Percentiles rank a stretch among this genome's conserved stretches.
phyloP scores from a whole-genome alignment of 306 rosid genomes.

The Calophaca sinica region DNA sequence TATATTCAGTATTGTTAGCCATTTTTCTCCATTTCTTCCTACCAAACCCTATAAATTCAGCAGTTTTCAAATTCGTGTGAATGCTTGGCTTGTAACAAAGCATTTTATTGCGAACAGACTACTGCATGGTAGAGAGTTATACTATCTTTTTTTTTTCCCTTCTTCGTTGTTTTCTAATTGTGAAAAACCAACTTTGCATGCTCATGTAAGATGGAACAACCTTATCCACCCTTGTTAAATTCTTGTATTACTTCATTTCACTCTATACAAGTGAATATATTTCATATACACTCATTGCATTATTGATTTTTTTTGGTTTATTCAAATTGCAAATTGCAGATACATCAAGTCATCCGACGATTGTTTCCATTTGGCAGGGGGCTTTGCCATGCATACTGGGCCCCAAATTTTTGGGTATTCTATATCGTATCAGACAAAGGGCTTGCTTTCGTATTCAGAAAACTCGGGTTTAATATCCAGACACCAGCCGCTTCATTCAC shows the following conservation, averaged over 20 bases:
- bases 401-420: conserved; percentile 95
- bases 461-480: conserved; percentile 66
- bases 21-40: neutral
- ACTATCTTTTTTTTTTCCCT: neutral
- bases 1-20: neutral
- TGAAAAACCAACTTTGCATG: conserved; percentile 3
- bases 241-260: conserved; percentile 22
- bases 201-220: conserved; percentile 10
- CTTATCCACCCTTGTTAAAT: neutral
- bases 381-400: conserved; percentile 97
- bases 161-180: conserved; percentile 7
- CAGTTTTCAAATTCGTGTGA: neutral
- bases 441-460: conserved; percentile 70
- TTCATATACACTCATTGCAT: conserved; percentile 28
- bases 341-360: conserved; percentile 69
- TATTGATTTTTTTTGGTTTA: conserved; percentile 37
- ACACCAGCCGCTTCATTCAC: conserved; percentile 85
- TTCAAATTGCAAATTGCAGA: conserved; percentile 65
- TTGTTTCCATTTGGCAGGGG: conserved; percentile 99
- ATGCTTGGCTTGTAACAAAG: neutral
- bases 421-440: conserved; percentile 89
- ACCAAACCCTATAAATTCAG: neutral
- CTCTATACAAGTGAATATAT: conserved; percentile 13
- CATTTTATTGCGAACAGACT: neutral
- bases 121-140: conserved; percentile 1